Conservation (phyloP, 768 basidiomycete species). For the Chalciporus pseudorubinellus region DNA sequence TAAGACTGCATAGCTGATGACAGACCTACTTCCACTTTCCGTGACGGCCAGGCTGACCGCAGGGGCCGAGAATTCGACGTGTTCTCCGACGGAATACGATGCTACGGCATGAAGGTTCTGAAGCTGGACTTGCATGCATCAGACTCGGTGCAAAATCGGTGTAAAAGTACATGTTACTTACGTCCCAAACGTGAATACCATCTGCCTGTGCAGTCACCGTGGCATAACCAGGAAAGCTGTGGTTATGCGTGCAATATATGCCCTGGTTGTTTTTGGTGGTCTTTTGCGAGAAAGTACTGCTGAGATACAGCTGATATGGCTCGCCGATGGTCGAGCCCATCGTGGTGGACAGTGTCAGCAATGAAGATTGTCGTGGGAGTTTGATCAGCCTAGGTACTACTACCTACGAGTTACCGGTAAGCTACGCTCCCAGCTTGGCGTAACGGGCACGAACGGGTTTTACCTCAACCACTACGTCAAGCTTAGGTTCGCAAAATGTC, state of each 20-base stretch:
- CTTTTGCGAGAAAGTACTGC: constrained; percentile 19
- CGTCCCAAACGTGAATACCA: constrained; percentile 74
- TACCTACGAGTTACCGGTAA: no score
- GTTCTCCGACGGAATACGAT: constrained; percentile 70
- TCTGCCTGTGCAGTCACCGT: constrained; percentile 71
- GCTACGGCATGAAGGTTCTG: constrained; percentile 61
- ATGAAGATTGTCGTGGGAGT: constrained; percentile 24
- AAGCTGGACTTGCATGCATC: constrained; percentile 40
- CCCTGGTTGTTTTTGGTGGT: constrained; percentile 1
- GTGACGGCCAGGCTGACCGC: constrained; percentile 43
- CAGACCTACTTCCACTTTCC: constrained; percentile 34
- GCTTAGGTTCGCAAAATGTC: constrained; percentile 18
- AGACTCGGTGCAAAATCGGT: constrained; percentile 2
- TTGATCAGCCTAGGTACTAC: no score
- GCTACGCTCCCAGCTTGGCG: not conserved
- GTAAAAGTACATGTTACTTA: constrained; percentile 33
- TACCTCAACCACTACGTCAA: constrained; percentile 4
- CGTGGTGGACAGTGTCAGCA: constrained; percentile 7
- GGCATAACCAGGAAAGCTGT: constrained; percentile 49
- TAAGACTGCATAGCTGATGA: constrained; percentile 57
- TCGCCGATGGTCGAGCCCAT: constrained; percentile 32
- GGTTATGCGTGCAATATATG: constrained; percentile 18
- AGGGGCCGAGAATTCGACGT: constrained; percentile 58
- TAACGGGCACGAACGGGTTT: not conserved
- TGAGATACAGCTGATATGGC: constrained; percentile 29